Percentiles rank a stretch among this genome's conserved stretches.
Evolutionary conservation across 2,329 filamentous ascomycete species (phyloP).

Genomic region (Aspergillus alliaceus): DNA sequence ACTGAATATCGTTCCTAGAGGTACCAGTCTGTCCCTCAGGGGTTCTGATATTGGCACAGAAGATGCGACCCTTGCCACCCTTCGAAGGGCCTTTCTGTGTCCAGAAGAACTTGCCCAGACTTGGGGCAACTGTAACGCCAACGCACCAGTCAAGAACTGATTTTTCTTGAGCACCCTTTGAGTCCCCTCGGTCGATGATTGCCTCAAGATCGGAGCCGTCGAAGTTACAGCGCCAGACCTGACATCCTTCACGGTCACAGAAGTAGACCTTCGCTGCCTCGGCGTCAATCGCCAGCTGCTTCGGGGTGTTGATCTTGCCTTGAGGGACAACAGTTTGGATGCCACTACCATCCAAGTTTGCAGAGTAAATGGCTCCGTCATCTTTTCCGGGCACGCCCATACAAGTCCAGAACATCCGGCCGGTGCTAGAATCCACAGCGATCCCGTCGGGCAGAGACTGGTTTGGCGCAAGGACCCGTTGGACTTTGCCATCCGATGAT

Average conservation of each 20-base stretch:
- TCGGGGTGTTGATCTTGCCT: conserved; percentile 52
- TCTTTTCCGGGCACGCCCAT: conserved; percentile 46
- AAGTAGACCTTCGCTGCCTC: conserved; percentile 37
- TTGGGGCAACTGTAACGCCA: conserved; percentile 51
- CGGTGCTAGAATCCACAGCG: conserved; percentile 31
- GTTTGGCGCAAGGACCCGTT: conserved; percentile 12
- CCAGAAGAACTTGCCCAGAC: conserved; percentile 56
- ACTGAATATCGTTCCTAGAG: conserved; percentile 43
- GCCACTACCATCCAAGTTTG: conserved; percentile 53
- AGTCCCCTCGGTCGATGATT: conserved; percentile 33
- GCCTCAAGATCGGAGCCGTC: conserved; percentile 37
- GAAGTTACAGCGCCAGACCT: conserved; percentile 36
- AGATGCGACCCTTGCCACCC: conserved; percentile 53
- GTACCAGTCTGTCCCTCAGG: conserved; percentile 34
- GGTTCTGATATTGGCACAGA: conserved; percentile 48
- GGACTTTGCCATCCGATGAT: conserved; percentile 16
- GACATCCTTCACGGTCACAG: conserved; percentile 46
- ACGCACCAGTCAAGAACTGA: conserved; percentile 52
- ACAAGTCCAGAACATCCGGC: conserved; percentile 52
- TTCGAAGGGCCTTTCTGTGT: conserved; percentile 60
- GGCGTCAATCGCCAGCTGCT: conserved; percentile 39
- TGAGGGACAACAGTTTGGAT: conserved; percentile 43
- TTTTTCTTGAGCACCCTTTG: conserved; percentile 29
- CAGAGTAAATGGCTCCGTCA: conserved; percentile 47
- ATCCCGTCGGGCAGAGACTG: conserved; percentile 48